phyloP scores from a whole-genome alignment of 768 basidiomycete genomes.

The Candolleomyces eurysporus region DNA sequence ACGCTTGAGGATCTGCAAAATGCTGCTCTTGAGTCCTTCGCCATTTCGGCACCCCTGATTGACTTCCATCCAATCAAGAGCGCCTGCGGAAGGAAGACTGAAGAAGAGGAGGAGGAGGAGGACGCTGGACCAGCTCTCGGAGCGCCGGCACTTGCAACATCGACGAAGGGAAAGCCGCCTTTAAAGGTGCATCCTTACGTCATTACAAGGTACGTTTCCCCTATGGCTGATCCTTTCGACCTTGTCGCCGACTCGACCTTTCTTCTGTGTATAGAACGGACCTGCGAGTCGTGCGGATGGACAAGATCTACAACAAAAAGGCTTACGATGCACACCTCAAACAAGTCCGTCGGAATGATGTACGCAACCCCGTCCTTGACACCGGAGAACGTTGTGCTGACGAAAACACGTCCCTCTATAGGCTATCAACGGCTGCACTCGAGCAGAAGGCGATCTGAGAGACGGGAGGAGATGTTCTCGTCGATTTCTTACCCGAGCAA shows the following conservation, averaged over 20 bases:
- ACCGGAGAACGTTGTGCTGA: too few species aligned
- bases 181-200: slow-evolving; percentile 32
- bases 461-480: neutral
- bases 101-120: slow-evolving; percentile 16
- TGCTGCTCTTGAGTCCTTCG: slow-evolving; percentile 31
- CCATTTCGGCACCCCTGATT: slow-evolving; percentile 31
- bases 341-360: slow-evolving; percentile 21
- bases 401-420: neutral
- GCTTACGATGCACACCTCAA: slow-evolving; percentile 26
- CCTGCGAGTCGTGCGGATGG: slow-evolving; percentile 31
- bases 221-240: neutral
- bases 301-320: slow-evolving; percentile 23
- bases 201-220: slow-evolving; percentile 26
- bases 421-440: neutral
- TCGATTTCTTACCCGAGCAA: neutral
- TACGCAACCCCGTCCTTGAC: slow-evolving; percentile 3
- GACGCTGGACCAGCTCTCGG: slow-evolving; percentile 7
- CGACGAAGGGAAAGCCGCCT: slow-evolving; percentile 13
- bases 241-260: neutral
- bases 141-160: slow-evolving; percentile 4
- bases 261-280: slow-evolving; percentile 24
- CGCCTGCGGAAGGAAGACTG: slow-evolving; percentile 13
- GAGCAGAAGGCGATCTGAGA: slow-evolving; percentile 19
- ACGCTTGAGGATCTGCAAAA: slow-evolving; percentile 17
- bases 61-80: slow-evolving; percentile 28